Base-by-base conservation (phyloP, 306 rosid species). In the Rosa multiflora region DNA sequence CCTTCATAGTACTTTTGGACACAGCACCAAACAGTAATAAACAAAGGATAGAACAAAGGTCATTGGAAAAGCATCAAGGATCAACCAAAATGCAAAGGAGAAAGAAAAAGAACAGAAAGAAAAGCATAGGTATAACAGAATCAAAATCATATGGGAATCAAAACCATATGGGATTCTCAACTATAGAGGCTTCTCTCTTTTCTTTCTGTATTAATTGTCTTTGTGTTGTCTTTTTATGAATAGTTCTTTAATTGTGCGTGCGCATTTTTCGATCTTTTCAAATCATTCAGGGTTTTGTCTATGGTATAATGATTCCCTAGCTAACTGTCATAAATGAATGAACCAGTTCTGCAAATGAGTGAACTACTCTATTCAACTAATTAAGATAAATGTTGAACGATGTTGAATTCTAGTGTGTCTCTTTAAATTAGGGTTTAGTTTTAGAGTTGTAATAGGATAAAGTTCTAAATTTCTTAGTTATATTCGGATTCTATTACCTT, bases 21-120 rank as follows among this genome's bases (percentile, higher is more conserved):
- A 63, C 63, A 32, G 72, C 39, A 20, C 35, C 37, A 63, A 76
- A 76, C 79, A 76, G 62, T 76, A 11, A 63, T 63, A 10, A 47
- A 64, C 72, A 63, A 76, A 18, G 72, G 44, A 69, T 69, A 43
- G 44, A 69, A 69, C 52, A 67, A 43, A 43, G 23, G 72, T 63
- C 37, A 37, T 17, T 43, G 66, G 43, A 61, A 15, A 20, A 26
- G 56, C 70, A 61, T 61, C 53, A 61, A 75, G 58, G 58, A 40
- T 75, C 47, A 17, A 29, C 68, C 46, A 58, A 63, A 3, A 10
- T 62, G 72, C 59, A 46, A 63, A 75, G 71, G 17, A 61, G 71
- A 67, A 39, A 43, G 47, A 42, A 18, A 23, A 39, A 37, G 1
- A 37, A 2, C 2, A 12, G 4, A 23, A 20, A 8, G 72, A 32